Conservation (phyloP, 2,329 filamentous ascomycete genomes). For the Alternaria atra region DNA sequence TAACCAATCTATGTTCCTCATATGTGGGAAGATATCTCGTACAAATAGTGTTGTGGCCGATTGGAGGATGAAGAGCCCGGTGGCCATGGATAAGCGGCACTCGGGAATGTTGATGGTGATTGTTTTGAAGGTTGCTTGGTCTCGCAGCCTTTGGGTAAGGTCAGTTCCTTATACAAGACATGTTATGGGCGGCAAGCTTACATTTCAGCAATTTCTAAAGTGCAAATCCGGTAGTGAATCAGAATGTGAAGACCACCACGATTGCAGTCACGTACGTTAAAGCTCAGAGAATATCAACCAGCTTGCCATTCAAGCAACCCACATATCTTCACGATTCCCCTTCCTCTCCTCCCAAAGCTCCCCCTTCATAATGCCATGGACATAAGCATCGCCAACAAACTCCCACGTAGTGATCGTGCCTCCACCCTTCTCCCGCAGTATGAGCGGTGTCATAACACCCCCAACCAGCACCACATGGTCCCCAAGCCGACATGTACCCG, state of each 20-base stretch:
- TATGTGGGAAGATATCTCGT: not conserved
- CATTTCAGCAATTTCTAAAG: too few relatives aligned
- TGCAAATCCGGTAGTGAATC: too few relatives aligned
- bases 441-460: not conserved
- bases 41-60: not conserved
- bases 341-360: not conserved
- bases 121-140: too few relatives aligned
- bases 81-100: not conserved
- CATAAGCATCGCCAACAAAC: not conserved
- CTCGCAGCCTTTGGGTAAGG: too few relatives aligned
- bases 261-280: not conserved
- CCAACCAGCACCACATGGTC: not conserved
- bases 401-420: not conserved
- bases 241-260: too few relatives aligned
- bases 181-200: too few relatives aligned
- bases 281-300: not conserved
- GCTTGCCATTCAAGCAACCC: not conserved
- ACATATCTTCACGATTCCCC: not conserved
- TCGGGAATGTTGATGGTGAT: not conserved
- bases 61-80: not conserved
- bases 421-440: not conserved
- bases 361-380: not conserved
- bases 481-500: not conserved
- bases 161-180: too few relatives aligned
- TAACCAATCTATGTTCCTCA: accelerated